Conservation (phyloP, 306 rosid genomes). For the Pyrus communis region DNA sequence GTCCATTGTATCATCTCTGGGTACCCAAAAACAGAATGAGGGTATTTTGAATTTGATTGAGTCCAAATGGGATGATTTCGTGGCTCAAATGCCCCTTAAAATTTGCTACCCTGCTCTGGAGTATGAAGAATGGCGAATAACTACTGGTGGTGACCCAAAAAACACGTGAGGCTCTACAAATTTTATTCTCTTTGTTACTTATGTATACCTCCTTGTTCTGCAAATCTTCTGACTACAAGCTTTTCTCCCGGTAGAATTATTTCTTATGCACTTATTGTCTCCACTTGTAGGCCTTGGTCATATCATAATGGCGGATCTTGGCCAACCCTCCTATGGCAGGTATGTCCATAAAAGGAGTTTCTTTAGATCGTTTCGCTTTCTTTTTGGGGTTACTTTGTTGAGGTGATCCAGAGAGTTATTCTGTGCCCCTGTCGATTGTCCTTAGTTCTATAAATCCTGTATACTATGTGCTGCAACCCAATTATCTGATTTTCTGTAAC, state of each 20-base stretch:
- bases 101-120: constrained; percentile 85
- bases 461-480: neutral
- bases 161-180: constrained; percentile 58
- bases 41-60: constrained; percentile 74
- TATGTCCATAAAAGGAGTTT: neutral
- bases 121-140: constrained; percentile 81
- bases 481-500: neutral
- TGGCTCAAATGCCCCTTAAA: constrained; percentile 83
- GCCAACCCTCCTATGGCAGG: constrained; percentile 96
- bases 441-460: neutral
- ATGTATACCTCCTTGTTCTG: neutral
- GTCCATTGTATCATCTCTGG: constrained; percentile 79
- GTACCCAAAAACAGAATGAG: constrained; percentile 55
- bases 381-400: neutral
- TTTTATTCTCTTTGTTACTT: neutral
- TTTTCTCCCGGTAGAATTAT: neutral
- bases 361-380: neutral
- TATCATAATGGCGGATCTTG: constrained; percentile 94
- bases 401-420: constrained; percentile 1
- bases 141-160: constrained; percentile 92
- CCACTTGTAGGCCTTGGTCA: constrained; percentile 78
- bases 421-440: too few relatives aligned
- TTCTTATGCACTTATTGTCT: constrained; percentile 8
- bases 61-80: constrained; percentile 84
- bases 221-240: neutral